Conservation (phyloP, 2,329 filamentous ascomycete genomes). For the Colletotrichum viniferum region DNA sequence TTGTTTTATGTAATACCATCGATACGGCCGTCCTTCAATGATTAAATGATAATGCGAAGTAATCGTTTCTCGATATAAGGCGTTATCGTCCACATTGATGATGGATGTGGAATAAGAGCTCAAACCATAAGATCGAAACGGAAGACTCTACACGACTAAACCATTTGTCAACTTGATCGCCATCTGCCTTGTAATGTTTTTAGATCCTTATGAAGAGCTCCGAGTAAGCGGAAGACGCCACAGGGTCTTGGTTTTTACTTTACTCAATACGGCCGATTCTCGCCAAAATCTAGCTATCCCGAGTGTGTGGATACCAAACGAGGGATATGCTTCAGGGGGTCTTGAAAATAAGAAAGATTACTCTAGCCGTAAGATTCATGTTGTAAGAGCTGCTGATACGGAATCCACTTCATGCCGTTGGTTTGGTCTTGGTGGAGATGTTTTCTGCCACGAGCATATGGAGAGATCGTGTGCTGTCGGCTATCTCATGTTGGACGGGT, state of each 20-base stretch:
- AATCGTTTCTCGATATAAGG: neutral
- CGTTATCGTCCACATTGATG: neutral
- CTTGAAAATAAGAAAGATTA: neutral
- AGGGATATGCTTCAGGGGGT: neutral
- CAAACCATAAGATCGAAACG: neutral
- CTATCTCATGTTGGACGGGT: neutral
- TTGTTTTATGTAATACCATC: neutral
- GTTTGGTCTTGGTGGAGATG: neutral
- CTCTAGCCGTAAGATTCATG: neutral
- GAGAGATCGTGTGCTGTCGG: neutral
- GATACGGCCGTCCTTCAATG: slow-evolving; percentile 8
- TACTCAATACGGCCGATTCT: neutral
- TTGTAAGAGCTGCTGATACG: neutral
- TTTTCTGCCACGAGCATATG: neutral
- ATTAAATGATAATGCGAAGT: neutral
- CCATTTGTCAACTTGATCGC: neutral
- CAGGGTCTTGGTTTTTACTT: neutral
- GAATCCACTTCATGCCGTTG: neutral
- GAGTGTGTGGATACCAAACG: neutral
- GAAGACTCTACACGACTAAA: neutral
- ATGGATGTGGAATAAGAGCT: neutral
- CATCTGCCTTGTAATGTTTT: neutral
- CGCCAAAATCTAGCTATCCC: neutral
- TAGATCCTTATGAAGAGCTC: neutral
- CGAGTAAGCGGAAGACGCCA: neutral